phyloP scores from a whole-genome alignment of 768 basidiomycete species.

The Boletus barrowsii region DNA sequence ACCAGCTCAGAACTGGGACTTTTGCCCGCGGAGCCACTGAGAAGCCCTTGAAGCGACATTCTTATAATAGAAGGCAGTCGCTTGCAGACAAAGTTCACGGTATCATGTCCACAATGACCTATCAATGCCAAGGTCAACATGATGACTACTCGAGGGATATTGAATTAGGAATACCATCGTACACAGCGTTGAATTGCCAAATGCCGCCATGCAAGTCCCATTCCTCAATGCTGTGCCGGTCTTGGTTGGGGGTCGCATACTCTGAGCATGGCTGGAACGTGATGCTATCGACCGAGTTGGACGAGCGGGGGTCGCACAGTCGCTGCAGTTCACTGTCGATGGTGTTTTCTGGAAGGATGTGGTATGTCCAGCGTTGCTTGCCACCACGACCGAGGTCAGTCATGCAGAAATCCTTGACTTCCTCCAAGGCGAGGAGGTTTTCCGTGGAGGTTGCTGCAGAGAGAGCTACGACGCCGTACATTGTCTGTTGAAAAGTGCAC shows the following conservation, averaged over 20 bases:
- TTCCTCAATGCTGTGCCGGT: constrained; percentile 39
- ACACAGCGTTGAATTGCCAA: constrained; percentile 46
- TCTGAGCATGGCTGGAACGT: constrained; percentile 43
- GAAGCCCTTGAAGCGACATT: constrained; percentile 35
- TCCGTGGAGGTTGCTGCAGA: constrained; percentile 45
- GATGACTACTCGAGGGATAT: constrained; percentile 21
- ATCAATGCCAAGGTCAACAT: constrained; percentile 15
- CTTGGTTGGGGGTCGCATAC: constrained; percentile 38
- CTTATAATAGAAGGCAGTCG: constrained; percentile 41
- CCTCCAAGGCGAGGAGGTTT: constrained; percentile 47
- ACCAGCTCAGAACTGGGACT: constrained; percentile 31
- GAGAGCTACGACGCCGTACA: constrained; percentile 40
- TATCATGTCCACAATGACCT: constrained; percentile 50
- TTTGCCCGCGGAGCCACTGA: constrained; percentile 23
- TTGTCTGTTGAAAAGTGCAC: constrained; percentile 10
- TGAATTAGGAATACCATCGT: constrained; percentile 35
- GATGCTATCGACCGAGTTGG: constrained; percentile 35
- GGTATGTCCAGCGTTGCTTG: constrained; percentile 53
- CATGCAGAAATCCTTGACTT: constrained; percentile 49
- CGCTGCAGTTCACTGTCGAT: constrained; percentile 40
- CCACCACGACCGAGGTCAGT: constrained; percentile 56
- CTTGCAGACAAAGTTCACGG: constrained; percentile 43
- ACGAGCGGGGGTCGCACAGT: constrained; percentile 36
- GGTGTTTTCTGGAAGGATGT: constrained; percentile 39
- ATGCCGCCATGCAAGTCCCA: constrained; percentile 40